Conservation (phyloP, 139 green algal species). For the Monoraphidium neglectum region DNA sequence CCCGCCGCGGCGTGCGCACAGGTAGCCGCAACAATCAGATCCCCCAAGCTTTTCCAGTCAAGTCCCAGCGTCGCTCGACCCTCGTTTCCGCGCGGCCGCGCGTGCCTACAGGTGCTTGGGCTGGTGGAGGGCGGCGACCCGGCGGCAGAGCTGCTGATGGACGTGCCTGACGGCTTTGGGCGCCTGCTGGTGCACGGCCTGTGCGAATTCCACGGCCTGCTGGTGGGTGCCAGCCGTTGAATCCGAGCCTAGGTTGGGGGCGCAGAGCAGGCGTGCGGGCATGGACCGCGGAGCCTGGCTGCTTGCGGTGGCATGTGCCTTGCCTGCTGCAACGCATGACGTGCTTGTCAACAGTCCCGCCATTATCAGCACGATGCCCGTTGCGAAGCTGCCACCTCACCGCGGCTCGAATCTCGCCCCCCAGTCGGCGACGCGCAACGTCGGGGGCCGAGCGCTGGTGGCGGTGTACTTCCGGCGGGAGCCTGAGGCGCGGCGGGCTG, state of each 20-base stretch:
- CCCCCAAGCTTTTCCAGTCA: neutral
- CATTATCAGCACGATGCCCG: too few species aligned
- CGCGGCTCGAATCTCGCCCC: too few species aligned
- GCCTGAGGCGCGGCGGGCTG: neutral
- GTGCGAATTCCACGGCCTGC: constrained; percentile 49
- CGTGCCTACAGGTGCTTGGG: neutral
- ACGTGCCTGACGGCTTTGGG: constrained; percentile 29
- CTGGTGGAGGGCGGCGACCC: neutral
- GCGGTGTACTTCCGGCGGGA: neutral
- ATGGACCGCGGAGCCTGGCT: neutral
- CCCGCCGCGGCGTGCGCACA: neutral
- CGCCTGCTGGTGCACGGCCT: constrained; percentile 53
- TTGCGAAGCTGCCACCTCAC: too few species aligned
- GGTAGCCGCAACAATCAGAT: neutral
- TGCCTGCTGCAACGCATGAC: too few species aligned
- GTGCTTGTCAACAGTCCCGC: too few species aligned
- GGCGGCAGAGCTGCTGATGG: constrained; percentile 18
- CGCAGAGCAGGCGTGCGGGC: neutral
- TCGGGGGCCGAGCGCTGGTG: neutral
- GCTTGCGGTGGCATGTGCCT: too few species aligned
- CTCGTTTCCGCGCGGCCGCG: neutral
- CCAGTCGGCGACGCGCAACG: too few species aligned
- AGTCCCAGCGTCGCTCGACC: neutral
- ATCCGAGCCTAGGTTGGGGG: neutral
- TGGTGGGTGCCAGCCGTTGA: too few species aligned